Evolutionary conservation across 306 rosid genomes (phyloP), one percentile per base, ranked within the genome.

Genomic region (Adenanthera pavonina): DNA sequence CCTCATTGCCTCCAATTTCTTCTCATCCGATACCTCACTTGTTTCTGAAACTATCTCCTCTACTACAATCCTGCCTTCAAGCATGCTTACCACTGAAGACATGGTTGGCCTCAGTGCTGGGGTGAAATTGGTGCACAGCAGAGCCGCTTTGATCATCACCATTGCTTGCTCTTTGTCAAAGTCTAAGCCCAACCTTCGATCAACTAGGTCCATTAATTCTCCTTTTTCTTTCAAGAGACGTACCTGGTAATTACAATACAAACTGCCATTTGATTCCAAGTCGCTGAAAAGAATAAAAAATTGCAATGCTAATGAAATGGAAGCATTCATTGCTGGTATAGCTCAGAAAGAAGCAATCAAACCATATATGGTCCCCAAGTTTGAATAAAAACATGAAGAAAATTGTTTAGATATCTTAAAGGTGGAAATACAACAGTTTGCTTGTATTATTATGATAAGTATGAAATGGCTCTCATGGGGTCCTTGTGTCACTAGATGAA

Each of bases 51-150:
- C 25, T 57, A 51, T 35, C 74, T 80, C 84, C 13, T 61, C 38
- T 52, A 62, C 69, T 3, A 52, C 47, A 51, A 5, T 80, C 52
- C n/a, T 84, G 2, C 84, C 84, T 80, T 80, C 87, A 52, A 84
- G 79, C 82, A 84, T 80, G 81, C 84, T 84, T 15, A 84, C 79
- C 40, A 80, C 87, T 52, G 82, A 76, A 33, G 84, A 84, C 82
- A 84, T 84, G 20, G 67, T 9, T 33, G 87, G 87, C 82, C 87
- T 84, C 15, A 70, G 57, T 6, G 75, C 9, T 61, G 84, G 25
- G 65, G 84, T 41, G 33, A 76, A 41, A 35, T 80, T 61, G 20
- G 84, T 80, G 84, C 87, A 84, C 35, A 84, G n/a, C 7, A 84
- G 76, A 53, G 82, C 87, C 30, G 76, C 84, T 2, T 76, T 84